phyloP scores from a whole-genome alignment of 2,329 filamentous ascomycete genomes.

The Fusarium sp. region DNA sequence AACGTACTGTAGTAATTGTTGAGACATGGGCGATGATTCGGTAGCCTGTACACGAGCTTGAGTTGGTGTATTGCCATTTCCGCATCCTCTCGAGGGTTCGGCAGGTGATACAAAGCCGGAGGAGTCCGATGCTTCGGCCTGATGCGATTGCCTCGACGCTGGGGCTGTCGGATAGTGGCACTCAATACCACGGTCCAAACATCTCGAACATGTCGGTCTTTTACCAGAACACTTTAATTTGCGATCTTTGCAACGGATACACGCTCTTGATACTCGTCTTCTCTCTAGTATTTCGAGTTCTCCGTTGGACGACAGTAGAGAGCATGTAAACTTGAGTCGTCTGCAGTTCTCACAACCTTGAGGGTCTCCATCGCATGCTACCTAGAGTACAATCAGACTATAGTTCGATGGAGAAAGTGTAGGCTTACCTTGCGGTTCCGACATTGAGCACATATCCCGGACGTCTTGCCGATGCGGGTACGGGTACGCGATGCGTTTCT shows the following conservation, averaged over 20 bases:
- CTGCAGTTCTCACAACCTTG: constrained; percentile 18
- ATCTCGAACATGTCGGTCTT: constrained; percentile 12
- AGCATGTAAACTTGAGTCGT: constrained; percentile 15
- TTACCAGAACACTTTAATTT: constrained; percentile 23
- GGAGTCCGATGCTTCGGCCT: too few species aligned
- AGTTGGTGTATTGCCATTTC: too few species aligned
- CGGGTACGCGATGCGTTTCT: not conserved
- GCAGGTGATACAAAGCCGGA: not conserved
- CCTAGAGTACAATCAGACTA: not conserved
- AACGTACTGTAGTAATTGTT: not conserved
- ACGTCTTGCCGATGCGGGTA: constrained; percentile 19
- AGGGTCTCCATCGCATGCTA: constrained; percentile 14
- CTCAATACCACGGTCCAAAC: not conserved
- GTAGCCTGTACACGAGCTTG: not conserved
- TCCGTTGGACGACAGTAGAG: not conserved
- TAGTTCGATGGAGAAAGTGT: not conserved
- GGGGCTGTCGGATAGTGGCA: constrained; percentile 15
- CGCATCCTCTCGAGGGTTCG: not conserved
- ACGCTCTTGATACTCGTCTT: constrained; percentile 17
- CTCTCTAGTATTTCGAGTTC: constrained; percentile 2
- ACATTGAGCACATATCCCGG: constrained; percentile 27
- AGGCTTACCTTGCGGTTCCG: constrained; percentile 24
- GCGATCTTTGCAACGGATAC: constrained; percentile 15
- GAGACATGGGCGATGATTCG: not conserved
- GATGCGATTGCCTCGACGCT: too few species aligned